Evolutionary conservation across 2,329 filamentous ascomycete genomes (phyloP).

Genomic region (Aureobasidium sp.): DNA sequence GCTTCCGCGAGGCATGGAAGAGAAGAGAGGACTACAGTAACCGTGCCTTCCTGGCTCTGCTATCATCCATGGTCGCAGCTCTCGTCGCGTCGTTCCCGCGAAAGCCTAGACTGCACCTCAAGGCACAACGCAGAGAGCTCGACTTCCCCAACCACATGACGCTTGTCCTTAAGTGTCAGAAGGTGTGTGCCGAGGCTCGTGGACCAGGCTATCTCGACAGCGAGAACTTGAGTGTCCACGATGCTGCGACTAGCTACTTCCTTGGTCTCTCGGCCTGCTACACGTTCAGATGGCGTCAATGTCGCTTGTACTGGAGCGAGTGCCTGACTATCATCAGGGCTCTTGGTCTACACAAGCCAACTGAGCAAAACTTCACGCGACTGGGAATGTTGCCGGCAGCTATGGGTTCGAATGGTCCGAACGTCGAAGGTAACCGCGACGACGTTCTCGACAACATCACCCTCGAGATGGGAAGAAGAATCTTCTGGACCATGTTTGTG

Average conservation of each 20-base stretch:
- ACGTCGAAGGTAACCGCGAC: constrained; percentile 30
- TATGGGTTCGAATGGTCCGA: constrained; percentile 28
- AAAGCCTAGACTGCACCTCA: constrained; percentile 61
- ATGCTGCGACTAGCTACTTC: constrained; percentile 69
- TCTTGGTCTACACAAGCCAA: constrained; percentile 53
- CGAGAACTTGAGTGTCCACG: constrained; percentile 48
- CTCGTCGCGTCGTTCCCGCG: constrained; percentile 71
- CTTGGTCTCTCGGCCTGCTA: constrained; percentile 59
- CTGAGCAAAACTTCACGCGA: constrained; percentile 35
- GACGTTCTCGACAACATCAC: constrained; percentile 37
- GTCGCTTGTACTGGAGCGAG: constrained; percentile 64
- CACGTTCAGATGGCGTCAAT: constrained; percentile 58
- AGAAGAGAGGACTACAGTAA: constrained; percentile 58
- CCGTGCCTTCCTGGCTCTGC: constrained; percentile 58
- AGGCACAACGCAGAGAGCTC: constrained; percentile 54
- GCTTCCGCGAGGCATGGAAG: constrained; percentile 61
- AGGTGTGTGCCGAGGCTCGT: constrained; percentile 59
- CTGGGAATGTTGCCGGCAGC: constrained; percentile 28
- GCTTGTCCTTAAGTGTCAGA: constrained; percentile 62
- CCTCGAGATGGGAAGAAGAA: constrained; percentile 46
- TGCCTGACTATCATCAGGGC: constrained; percentile 60
- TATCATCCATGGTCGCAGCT: constrained; percentile 65
- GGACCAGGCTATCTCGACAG: constrained; percentile 50
- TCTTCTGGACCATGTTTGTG: constrained; percentile 79
- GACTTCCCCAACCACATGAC: constrained; percentile 61